Base-by-base conservation (phyloP, 1,284 basidiomycete species). In the Leccinum angustisporum region DNA sequence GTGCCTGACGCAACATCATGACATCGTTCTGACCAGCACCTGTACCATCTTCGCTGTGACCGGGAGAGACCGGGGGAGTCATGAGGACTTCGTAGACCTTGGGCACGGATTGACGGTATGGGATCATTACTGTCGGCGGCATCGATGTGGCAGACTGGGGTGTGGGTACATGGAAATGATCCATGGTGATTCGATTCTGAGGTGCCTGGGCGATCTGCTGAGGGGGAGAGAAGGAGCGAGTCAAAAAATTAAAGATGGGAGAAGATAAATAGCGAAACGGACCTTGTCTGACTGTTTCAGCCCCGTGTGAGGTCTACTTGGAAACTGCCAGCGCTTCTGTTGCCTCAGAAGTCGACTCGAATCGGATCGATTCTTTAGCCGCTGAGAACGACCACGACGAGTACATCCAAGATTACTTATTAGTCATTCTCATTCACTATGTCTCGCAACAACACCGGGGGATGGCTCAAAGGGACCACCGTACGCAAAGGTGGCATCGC, bases 401-500 rank as follows among this genome's bases (percentile, higher is more conserved):
- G 8, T n/a, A 16, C 51, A 52, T 40, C 0, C 36, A 14, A n/a
- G 38, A 27, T 5, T 27, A 27, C 7, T 38, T 38, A 38, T 43
- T 43, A 43, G 40, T 43, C 40, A 43, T 60, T 60, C 68, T 31
- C 14, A n/a, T 10, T 33, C 27, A 27, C 50, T 34, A 73, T 73
- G 72, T 74, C 75, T 31, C 75, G 75, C 62, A 46, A 46, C 21
- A 70, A 61, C 4, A 55, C 66, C n/a, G 74, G 71, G 57, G 78
- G 79, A 56, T 91, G 88, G 87, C 78, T 91, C 52, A 84, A 83
- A 59, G 90, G 90, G 4, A 90, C 87, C 50, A 87, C 86, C 10
- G 79, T 92, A 33, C 84, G 87, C 64, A 92, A 90, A 73, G 83
- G 84, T 4, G 84, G 81, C 11, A 66, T 71, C n/a, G 62, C 78